A percentile compares a stretch with the other conserved stretches of the same genome.
phyloP scores from a whole-genome alignment of 78 protist genomes.

The Polysphondylium violaceum region DNA sequence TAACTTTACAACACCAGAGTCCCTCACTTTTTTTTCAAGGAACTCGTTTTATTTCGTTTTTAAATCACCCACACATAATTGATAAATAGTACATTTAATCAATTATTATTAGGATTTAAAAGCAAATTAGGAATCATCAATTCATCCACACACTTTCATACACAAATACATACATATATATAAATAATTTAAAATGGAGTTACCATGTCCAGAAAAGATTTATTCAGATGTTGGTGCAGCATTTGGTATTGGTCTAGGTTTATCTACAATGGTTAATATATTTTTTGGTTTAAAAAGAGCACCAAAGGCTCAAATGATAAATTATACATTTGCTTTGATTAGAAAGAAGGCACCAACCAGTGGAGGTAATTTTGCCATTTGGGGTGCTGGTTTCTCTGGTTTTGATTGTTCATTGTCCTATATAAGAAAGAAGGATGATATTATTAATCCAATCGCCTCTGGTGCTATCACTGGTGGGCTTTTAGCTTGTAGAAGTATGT shows the following conservation, averaged over 20 bases:
- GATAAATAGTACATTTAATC: too few species aligned
- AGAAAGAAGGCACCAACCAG: conserved; percentile 42
- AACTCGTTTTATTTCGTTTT: too few species aligned
- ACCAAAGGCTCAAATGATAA: conserved; percentile 8
- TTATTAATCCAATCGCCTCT: conserved; percentile 58
- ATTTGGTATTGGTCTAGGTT: conserved; percentile 36
- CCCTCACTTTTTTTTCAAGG: too few species aligned
- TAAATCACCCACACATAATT: too few species aligned
- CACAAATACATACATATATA: background rate
- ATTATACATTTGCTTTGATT: conserved; percentile 15
- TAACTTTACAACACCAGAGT: too few species aligned
- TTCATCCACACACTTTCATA: too few species aligned
- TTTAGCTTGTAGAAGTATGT: conserved; percentile 59
- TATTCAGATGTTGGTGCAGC: conserved; percentile 69
- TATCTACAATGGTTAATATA: conserved; percentile 2
- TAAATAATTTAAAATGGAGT: conserved; percentile 35
- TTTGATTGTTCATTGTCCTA: conserved; percentile 55
- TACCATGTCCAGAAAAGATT: conserved; percentile 63
- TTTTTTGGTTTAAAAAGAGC: conserved; percentile 29
- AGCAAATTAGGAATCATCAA: too few species aligned
- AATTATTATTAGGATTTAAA: too few species aligned
- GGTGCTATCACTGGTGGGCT: conserved; percentile 75
- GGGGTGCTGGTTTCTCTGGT: conserved; percentile 46
- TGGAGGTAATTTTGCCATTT: conserved; percentile 63
- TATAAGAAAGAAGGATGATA: conserved; percentile 54